Conservation (phyloP, 2,329 filamentous ascomycete species). For the Aspergillus flavus region DNA sequence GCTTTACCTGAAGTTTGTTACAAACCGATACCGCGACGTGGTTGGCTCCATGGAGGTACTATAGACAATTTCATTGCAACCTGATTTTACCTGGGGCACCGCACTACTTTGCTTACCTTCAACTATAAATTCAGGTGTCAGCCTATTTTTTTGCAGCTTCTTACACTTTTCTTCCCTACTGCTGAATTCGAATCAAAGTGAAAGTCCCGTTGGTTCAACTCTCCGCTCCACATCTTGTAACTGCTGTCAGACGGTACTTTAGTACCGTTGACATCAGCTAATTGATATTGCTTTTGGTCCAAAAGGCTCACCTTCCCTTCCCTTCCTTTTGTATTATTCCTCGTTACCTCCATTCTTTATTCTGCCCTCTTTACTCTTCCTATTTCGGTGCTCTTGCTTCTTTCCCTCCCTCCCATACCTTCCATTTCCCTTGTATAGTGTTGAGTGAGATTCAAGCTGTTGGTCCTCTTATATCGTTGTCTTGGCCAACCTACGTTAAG, state of each 20-base stretch:
- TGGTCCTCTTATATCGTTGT: not conserved
- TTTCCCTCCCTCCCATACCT: not conserved
- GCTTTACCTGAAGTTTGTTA: not conserved
- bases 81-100: not conserved
- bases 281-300: not conserved
- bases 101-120: not conserved
- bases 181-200: not conserved
- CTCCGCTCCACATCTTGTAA: not conserved
- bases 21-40: not conserved
- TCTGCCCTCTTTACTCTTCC: not conserved
- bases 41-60: not conserved
- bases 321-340: not conserved
- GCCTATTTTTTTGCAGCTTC: not conserved
- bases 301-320: not conserved
- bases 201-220: not conserved
- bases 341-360: not conserved
- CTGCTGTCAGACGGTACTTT: not conserved
- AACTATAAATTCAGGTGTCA: not conserved
- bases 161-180: not conserved
- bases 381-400: not conserved
- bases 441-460: not conserved
- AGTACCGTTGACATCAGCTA: not conserved
- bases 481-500: not conserved
- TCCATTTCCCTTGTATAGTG: not conserved
- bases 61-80: not conserved